These are phyloP conservation scores for Protea cynaroides DNA, from an alignment of 164 flowering plant genomes.

Conservation along the genomic window DNA sequence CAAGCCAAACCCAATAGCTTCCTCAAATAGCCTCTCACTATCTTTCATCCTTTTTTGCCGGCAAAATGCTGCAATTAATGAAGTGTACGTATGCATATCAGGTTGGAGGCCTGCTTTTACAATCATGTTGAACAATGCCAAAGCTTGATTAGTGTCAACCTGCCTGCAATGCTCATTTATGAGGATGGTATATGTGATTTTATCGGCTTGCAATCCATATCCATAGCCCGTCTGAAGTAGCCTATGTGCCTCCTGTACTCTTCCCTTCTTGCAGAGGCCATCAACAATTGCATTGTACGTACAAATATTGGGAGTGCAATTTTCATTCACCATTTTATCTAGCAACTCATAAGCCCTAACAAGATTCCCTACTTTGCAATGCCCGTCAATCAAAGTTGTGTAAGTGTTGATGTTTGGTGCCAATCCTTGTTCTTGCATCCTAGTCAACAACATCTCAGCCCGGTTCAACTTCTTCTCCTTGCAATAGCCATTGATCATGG, in stretches of 20 bases:
- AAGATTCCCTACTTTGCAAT: slow-evolving; percentile 67
- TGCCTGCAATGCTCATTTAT: slow-evolving; percentile 53
- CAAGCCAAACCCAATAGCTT: slow-evolving; percentile 49
- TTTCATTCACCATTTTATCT: slow-evolving; percentile 51
- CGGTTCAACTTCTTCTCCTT: slow-evolving; percentile 73
- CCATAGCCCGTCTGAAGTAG: slow-evolving; percentile 34
- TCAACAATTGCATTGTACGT: slow-evolving; percentile 69
- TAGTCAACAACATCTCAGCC: slow-evolving; percentile 74
- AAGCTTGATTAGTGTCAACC: slow-evolving; percentile 33
- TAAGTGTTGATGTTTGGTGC: slow-evolving; percentile 72
- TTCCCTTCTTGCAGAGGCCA: slow-evolving; percentile 67
- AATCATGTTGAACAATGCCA: slow-evolving; percentile 56
- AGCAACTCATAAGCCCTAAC: slow-evolving; percentile 64
- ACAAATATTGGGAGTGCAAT: slow-evolving; percentile 54
- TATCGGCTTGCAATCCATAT: slow-evolving; percentile 56
- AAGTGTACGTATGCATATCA: slow-evolving; percentile 67
- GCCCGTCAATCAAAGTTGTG: slow-evolving; percentile 72
- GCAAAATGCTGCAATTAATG: slow-evolving; percentile 57
- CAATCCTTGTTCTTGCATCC: slow-evolving; percentile 80
- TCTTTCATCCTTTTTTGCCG: slow-evolving; percentile 59
- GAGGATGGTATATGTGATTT: slow-evolving; percentile 69
- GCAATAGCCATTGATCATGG: slow-evolving; percentile 88
- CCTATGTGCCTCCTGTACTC: slow-evolving; percentile 45
- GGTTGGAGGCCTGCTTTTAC: slow-evolving; percentile 43
- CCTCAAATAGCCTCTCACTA: slow-evolving; percentile 53